phyloP scores from a whole-genome alignment of 2,329 filamentous ascomycete genomes.

The Penicillium olsonii region DNA sequence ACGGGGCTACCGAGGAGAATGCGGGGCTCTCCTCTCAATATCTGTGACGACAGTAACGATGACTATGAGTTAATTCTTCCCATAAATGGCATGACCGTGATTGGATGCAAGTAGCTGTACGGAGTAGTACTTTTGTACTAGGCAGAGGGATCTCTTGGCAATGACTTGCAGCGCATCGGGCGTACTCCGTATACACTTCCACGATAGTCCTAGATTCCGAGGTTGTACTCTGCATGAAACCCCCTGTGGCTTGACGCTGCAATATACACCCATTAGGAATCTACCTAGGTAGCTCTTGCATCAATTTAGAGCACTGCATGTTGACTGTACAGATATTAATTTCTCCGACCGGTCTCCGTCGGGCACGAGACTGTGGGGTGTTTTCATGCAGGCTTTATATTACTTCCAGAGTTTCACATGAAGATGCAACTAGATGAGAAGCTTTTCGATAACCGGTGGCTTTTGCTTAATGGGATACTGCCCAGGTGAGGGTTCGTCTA shows the following conservation, averaged over 20 bases:
- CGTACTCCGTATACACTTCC: no score
- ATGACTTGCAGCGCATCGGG: conserved; percentile 2
- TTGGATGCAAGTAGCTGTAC: neutral
- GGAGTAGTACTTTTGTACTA: no score
- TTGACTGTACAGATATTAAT: neutral
- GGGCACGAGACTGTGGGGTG: conserved; percentile 14
- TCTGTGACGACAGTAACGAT: conserved; percentile 15
- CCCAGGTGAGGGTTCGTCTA: neutral
- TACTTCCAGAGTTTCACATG: neutral
- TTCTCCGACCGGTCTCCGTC: conserved; percentile 21
- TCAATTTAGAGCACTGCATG: no score
- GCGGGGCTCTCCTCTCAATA: conserved; percentile 32
- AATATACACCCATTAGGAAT: neutral
- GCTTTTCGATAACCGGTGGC: conserved; percentile 17
- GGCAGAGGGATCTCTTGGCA: conserved; percentile 11
- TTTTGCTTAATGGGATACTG: neutral
- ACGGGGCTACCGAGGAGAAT: conserved; percentile 23
- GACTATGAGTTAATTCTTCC: conserved; percentile 1
- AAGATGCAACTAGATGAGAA: conserved; percentile 4
- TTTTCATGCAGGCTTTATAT: neutral
- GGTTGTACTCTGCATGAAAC: neutral
- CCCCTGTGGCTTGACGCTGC: neutral
- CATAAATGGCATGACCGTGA: neutral
- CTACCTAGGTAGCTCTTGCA: no score
- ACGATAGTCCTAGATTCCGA: no score